Evolutionary conservation across 306 rosid species (phyloP), one percentile per base, ranked within the genome.

Genomic region (Lupinus albus): DNA sequence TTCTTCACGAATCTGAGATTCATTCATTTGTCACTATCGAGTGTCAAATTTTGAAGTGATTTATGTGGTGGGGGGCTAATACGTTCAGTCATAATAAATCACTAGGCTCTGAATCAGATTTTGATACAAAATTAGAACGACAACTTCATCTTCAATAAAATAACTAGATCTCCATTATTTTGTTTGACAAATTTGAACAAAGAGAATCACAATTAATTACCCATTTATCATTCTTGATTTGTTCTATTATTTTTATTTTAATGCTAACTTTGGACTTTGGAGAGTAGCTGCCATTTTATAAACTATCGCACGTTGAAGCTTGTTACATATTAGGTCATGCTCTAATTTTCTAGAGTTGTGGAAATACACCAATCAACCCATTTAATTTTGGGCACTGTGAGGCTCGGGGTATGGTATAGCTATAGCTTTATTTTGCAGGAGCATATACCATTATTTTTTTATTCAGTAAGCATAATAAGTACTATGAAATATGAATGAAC

Each of bases 21-120:
- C 68, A 63, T 63, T 21, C 53, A 63, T 8, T n/a, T 11, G 41
- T 63, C 53, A n/a, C 9, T 45, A 41, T 63, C 68, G 28, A 44
- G 20, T 44, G 68, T 63, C 68, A 45, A 62, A 44, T 53, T 20
- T 21, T 36, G 53, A 44, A 63, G 68, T 45, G 39, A 20, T n/a
- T 21, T 63, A 21, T 62, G 68, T 20, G 18, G 50, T 46, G 8
- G 17, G 50, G 50, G 17, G 17, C 50, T 5, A n/a, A 42, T 10
- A n/a, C 21, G 25, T 20, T 20, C 25, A 20, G 25, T 25, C 0
- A 25, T 25, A 25, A 4, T 25, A 25, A 7, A 18, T n/a, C 54
- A 45, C n/a, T 2, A 63, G 12, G 8, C 13, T 21, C 28, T 63
- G 13, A 12, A 15, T 20, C 17, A 18, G 0, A 7, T 42, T 61